Base-by-base conservation (phyloP, 2,329 filamentous ascomycete species). In the Penicillium sp. region DNA sequence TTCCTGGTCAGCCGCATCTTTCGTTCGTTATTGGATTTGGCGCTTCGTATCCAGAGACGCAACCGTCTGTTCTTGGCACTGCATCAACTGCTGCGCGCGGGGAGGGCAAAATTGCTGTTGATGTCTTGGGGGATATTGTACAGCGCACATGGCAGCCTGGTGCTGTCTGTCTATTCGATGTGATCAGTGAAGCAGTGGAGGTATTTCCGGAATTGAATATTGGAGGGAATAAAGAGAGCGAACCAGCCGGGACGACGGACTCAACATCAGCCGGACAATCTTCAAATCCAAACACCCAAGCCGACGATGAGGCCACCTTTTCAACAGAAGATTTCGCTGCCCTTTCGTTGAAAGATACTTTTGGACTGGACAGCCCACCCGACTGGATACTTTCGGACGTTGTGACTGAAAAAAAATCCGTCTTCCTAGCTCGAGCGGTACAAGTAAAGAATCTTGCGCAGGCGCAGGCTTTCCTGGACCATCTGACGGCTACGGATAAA, bases 121-220 rank as follows among this genome's bases (percentile, higher is more conserved):
- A 83, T 2, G 74, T 90, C 2, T 87, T 94, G 53, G 80, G 86
- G 26, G 79, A 86, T 31, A 86, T 88, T 0, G 75, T 97, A 28
- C 79, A 78, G 1, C 77, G 80, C n/a, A 82, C 90, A 4, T 96
- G 87, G 71, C 80, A 83, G 48, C 83, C 86, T 0, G 92, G 91
- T 0, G 82, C 85, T 48, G 91, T 96, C 19, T 97, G 92, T 67
- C 77, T 99, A 3, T 99, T 92, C 66, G 93, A 97, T 69, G 82
- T 95, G n/a, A 82, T 97, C 33, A 92, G 96, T 62, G 83, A 83
- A 61, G 77, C 76, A 0, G 72, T 72, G 28, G 79, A 79, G 55
- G 67, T 73, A 2, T 71, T 83, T 5, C 73, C 76, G 66, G 88
- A 90, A 67, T 77, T 89, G 60, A 80, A 77, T 52, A 77, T 71